A percentile compares a stretch with the other conserved stretches of the same genome.
These are phyloP conservation scores for Aspergillus bertholletiae DNA, from an alignment of 495 filamentous ascomycete genomes.

Conservation along the genomic window DNA sequence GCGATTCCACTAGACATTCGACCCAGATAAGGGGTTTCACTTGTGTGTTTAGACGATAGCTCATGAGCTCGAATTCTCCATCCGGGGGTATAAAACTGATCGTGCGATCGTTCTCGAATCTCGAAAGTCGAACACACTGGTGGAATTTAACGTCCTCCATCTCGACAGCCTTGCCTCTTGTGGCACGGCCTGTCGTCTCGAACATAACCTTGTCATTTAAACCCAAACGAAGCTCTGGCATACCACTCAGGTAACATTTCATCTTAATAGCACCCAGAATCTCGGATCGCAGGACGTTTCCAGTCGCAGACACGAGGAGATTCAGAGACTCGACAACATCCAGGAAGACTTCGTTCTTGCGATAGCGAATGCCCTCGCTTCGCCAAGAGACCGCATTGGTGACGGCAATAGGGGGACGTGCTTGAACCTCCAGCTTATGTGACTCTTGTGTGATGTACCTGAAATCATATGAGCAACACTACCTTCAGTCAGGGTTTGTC, in stretches of 20 bases:
- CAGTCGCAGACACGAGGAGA: slow-evolving; percentile 88
- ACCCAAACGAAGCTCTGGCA: slow-evolving; percentile 94
- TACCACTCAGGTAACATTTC: slow-evolving; percentile 99
- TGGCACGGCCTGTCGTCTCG: slow-evolving; percentile 92
- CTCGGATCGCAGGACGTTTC: slow-evolving; percentile 94
- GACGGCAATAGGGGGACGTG: slow-evolving; percentile 98
- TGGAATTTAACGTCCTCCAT: slow-evolving; percentile 99
- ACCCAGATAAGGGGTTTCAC: slow-evolving; percentile 99
- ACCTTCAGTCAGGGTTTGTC: background rate
- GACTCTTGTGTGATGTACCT: slow-evolving; percentile 99
- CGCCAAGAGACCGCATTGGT: slow-evolving; percentile 98
- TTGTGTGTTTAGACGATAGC: slow-evolving; percentile 96
- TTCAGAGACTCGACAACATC: slow-evolving; percentile 98
- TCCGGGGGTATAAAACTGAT: slow-evolving; percentile 99
- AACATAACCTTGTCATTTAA: slow-evolving; percentile 99
- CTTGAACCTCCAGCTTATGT: slow-evolving; percentile 96
- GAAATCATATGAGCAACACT: slow-evolving; percentile 9
- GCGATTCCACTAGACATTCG: slow-evolving; percentile 93
- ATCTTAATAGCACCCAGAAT: slow-evolving; percentile 98
- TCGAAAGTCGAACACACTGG: slow-evolving; percentile 91
- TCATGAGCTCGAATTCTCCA: slow-evolving; percentile 99
- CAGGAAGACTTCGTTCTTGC: slow-evolving; percentile 99
- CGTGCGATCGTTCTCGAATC: slow-evolving; percentile 98
- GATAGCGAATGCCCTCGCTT: slow-evolving; percentile 95
- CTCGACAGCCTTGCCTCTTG: slow-evolving; percentile 94